Percentiles rank a stretch among this genome's conserved stretches.
These are phyloP conservation scores for Tetrapyrgos nigripes DNA, from an alignment of 1,284 basidiomycete species.

Conservation along the genomic window DNA sequence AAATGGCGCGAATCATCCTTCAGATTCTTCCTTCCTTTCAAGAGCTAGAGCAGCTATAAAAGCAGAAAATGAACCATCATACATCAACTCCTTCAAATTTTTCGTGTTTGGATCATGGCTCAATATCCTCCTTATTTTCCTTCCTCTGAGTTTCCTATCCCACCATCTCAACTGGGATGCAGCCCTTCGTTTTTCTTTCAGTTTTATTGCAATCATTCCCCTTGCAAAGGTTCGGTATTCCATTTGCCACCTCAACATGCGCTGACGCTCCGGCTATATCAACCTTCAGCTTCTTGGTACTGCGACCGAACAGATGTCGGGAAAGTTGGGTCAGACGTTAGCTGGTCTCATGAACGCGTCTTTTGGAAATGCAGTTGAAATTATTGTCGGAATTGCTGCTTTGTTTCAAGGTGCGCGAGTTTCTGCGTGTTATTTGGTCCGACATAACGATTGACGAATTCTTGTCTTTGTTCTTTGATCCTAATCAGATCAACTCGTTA, in stretches of 20 bases:
- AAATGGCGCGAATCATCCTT: slow-evolving; percentile 37
- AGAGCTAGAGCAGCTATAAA: slow-evolving; percentile 53
- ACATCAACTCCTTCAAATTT: slow-evolving; percentile 65
- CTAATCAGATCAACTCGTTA: slow-evolving; percentile 74
- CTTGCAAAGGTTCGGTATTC: slow-evolving; percentile 72
- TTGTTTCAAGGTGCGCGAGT: slow-evolving; percentile 70
- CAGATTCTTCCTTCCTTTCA: slow-evolving; percentile 37
- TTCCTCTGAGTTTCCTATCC: slow-evolving; percentile 73
- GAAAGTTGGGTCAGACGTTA: slow-evolving; percentile 81
- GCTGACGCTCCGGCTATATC: background rate
- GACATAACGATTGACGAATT: background rate
- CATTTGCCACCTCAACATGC: slow-evolving; percentile 7
- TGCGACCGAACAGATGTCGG: slow-evolving; percentile 86
- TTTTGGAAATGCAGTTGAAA: slow-evolving; percentile 83
- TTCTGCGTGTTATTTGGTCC: background rate
- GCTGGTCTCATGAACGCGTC: slow-evolving; percentile 89
- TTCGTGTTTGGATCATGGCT: slow-evolving; percentile 78
- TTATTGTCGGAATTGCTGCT: slow-evolving; percentile 89
- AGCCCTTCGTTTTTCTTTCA: slow-evolving; percentile 82
- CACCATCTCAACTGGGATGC: slow-evolving; percentile 78
- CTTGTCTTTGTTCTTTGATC: slow-evolving; percentile 8
- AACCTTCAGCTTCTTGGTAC: slow-evolving; percentile 73
- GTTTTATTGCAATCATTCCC: slow-evolving; percentile 90
- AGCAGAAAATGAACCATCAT: slow-evolving; percentile 66
- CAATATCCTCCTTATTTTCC: slow-evolving; percentile 80